Conservation (phyloP, 192 early-diverging fungal species). For the Spizellomyces punctatus region DNA sequence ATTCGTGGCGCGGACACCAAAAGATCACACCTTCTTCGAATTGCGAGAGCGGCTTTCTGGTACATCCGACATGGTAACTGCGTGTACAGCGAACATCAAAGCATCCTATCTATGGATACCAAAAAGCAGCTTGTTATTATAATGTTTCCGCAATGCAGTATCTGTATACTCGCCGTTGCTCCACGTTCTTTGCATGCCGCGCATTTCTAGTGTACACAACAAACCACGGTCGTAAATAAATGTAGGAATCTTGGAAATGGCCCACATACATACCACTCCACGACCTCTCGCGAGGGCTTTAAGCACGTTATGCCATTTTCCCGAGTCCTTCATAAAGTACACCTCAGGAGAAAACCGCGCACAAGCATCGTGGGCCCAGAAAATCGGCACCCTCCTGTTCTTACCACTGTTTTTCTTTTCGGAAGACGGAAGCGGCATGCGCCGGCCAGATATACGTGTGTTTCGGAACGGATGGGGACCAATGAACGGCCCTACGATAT, state of each 20-base stretch:
- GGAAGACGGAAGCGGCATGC: not conserved
- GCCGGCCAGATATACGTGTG: not conserved
- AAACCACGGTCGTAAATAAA: not conserved
- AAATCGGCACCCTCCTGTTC: constrained; percentile 39
- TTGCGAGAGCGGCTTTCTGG: constrained; percentile 65
- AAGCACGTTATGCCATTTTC: constrained; percentile 85
- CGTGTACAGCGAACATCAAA: constrained; percentile 82
- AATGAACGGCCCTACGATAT: constrained; percentile 53
- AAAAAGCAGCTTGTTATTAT: no score
- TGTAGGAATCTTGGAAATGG: no score
- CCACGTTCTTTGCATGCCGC: constrained; percentile 75
- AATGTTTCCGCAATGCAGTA: no score
- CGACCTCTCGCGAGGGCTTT: constrained; percentile 73
- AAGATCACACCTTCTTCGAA: constrained; percentile 83
- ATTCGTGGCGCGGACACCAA: constrained; percentile 84
- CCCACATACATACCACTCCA: constrained; percentile 57
- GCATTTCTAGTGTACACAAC: constrained; percentile 59
- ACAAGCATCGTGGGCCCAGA: constrained; percentile 88
- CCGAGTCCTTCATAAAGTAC: constrained; percentile 58
- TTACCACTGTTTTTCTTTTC: not conserved
- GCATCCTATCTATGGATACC: constrained; percentile 58
- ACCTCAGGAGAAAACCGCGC: constrained; percentile 87
- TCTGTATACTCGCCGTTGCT: constrained; percentile 50
- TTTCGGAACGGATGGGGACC: constrained; percentile 21
- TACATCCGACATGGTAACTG: constrained; percentile 83